These are phyloP conservation scores for Saccharomycopsis capsularis DNA, from an alignment of 805 yeast genomes.

Conservation along the genomic window DNA sequence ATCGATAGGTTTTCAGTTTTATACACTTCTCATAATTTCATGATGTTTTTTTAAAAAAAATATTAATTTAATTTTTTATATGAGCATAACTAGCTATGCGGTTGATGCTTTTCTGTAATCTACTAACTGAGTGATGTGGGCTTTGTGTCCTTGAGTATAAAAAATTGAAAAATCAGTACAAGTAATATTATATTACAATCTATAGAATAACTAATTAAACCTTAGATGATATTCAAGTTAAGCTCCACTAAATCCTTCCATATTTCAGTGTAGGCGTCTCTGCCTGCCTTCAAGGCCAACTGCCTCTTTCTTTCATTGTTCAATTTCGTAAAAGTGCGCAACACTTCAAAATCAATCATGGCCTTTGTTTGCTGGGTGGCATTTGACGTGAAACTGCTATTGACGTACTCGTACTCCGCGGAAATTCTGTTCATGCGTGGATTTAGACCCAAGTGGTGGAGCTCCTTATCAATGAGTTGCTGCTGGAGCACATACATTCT, in stretches of 20 bases:
- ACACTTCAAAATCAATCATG: constrained; percentile 54
- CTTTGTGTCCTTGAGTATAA: too few species aligned
- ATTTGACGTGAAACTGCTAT: constrained; percentile 5
- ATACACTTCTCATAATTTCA: constrained; percentile 3
- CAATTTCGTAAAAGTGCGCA: constrained; percentile 46
- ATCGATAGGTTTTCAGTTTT: constrained; percentile 1
- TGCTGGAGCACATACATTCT: constrained; percentile 81
- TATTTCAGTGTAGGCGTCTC: constrained; percentile 49
- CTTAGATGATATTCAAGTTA: constrained; percentile 10
- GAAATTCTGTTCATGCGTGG: constrained; percentile 53
- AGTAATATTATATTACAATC: too few species aligned
- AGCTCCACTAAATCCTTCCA: constrained; percentile 60
- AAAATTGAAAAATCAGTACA: too few species aligned
- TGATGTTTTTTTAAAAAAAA: background rate
- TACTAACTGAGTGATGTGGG: too few species aligned
- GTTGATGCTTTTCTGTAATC: background rate
- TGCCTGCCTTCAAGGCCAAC: constrained; percentile 51
- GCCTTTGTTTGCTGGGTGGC: constrained; percentile 40
- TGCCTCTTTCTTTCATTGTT: constrained; percentile 50
- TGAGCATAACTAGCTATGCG: background rate
- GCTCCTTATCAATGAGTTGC: constrained; percentile 72
- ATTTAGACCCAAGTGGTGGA: constrained; percentile 71
- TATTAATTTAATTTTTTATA: too few species aligned
- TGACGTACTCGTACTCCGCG: constrained; percentile 11
- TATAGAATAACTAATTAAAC: too few species aligned